These are phyloP conservation scores for Agaricus blazei DNA, from an alignment of 768 basidiomycete species.

Conservation along the genomic window DNA sequence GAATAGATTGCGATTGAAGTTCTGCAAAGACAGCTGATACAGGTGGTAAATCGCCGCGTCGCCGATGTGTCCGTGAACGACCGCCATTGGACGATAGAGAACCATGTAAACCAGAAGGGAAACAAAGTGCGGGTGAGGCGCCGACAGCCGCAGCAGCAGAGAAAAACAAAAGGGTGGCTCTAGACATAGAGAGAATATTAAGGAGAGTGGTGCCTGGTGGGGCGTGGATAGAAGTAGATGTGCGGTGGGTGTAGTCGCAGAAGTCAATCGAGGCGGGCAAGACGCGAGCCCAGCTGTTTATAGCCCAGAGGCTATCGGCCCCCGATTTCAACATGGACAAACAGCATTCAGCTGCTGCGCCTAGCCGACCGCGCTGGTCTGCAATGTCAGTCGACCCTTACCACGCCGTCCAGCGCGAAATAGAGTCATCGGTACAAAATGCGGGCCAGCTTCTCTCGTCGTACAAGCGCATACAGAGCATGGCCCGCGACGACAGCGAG, in stretches of 20 bases:
- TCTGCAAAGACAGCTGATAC: not conserved
- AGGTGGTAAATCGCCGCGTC: not conserved
- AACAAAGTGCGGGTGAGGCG: conserved; percentile 6
- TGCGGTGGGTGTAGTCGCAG: not conserved
- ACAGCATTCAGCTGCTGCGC: not conserved
- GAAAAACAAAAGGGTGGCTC: not conserved
- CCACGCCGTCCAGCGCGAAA: conserved; percentile 80
- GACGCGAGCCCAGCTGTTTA: not conserved
- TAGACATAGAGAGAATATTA: not conserved
- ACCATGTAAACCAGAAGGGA: not conserved
- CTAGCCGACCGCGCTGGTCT: not conserved
- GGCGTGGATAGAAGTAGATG: not conserved
- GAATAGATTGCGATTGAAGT: not conserved
- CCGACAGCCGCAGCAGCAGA: conserved; percentile 5
- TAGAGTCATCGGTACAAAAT: conserved; percentile 68
- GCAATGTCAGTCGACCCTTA: conserved; percentile 81
- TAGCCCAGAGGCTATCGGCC: not conserved
- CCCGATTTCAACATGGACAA: not conserved
- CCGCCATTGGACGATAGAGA: not conserved
- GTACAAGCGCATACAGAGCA: conserved; percentile 73
- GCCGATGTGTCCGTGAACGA: not conserved
- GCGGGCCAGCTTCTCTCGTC: conserved; percentile 70
- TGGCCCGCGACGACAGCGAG: conserved; percentile 68
- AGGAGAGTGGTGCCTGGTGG: conserved; percentile 2
- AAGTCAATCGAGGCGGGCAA: not conserved